These are phyloP conservation scores for Torrubiellomyces zombiae DNA, from an alignment of 2,329 filamentous ascomycete genomes.

Conservation along the genomic window DNA sequence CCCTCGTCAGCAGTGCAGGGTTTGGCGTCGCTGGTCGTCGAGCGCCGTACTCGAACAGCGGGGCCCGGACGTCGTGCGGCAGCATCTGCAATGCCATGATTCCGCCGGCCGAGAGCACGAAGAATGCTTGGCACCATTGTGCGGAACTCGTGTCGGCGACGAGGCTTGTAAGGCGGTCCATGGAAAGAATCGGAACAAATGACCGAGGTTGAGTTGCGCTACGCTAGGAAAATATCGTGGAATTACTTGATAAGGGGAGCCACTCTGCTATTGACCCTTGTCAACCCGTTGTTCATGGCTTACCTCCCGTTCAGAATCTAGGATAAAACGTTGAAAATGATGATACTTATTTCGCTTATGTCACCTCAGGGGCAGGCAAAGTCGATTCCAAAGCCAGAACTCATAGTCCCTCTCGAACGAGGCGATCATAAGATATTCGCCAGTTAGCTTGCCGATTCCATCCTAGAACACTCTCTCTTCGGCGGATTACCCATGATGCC, in stretches of 20 bases:
- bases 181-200: not conserved
- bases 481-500: too few relatives aligned
- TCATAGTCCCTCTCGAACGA: too few relatives aligned
- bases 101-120: conserved; percentile 22
- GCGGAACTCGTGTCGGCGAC: conserved; percentile 5
- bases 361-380: too few relatives aligned
- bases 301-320: not conserved
- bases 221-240: not conserved
- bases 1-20: too few relatives aligned
- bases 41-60: conserved; percentile 35
- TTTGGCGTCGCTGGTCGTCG: conserved; percentile 17
- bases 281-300: not conserved
- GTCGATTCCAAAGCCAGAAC: too few relatives aligned
- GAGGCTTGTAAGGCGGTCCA: conserved; percentile 1
- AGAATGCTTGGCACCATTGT: conserved; percentile 28
- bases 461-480: too few relatives aligned
- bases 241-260: not conserved
- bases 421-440: too few relatives aligned
- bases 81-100: conserved; percentile 26
- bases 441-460: too few relatives aligned
- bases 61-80: conserved; percentile 24
- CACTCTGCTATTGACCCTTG: too few relatives aligned
- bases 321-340: too few relatives aligned
- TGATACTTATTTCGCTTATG: too few relatives aligned
- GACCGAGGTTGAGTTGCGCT: not conserved